phyloP scores from a whole-genome alignment of 805 yeast genomes.

The Ogataea wickerhamii region DNA sequence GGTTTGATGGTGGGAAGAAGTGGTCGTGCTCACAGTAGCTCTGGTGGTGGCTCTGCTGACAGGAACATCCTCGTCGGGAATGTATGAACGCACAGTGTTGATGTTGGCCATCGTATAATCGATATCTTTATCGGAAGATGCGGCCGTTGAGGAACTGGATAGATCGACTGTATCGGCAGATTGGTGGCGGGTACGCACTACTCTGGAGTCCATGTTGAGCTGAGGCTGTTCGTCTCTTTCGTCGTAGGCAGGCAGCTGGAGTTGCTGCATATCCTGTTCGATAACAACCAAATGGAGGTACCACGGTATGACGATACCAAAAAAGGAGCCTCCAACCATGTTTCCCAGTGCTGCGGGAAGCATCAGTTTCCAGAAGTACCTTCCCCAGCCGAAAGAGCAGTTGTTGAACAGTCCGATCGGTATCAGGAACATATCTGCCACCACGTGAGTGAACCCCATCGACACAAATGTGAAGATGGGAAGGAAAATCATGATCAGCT shows the following conservation, averaged over 20 bases:
- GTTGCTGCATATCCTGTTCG: conserved; percentile 59
- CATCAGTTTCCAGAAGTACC: conserved; percentile 67
- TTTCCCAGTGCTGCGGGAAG: conserved; percentile 74
- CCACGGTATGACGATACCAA: conserved; percentile 64
- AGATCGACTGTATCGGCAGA: conserved; percentile 7
- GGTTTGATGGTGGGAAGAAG: conserved; percentile 21
- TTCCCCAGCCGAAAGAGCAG: conserved; percentile 59
- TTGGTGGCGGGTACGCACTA: conserved; percentile 44
- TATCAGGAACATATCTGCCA: conserved; percentile 75
- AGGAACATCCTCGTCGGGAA: conserved; percentile 1
- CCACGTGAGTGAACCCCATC: conserved; percentile 74
- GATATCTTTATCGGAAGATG: neutral
- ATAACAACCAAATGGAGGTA: conserved; percentile 70
- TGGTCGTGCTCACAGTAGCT: conserved; percentile 3
- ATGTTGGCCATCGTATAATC: neutral
- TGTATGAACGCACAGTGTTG: neutral
- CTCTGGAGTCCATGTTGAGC: conserved; percentile 72
- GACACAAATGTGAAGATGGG: conserved; percentile 79
- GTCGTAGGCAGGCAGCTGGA: conserved; percentile 66
- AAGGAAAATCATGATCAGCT: conserved; percentile 54
- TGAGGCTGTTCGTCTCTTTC: conserved; percentile 80
- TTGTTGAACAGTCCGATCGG: conserved; percentile 67
- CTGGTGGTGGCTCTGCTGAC: conserved; percentile 1
- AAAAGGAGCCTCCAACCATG: conserved; percentile 71
- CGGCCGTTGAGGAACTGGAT: conserved; percentile 4